Base-by-base conservation (phyloP, 2,329 filamentous ascomycete genomes). In the Fusarium foetens region DNA sequence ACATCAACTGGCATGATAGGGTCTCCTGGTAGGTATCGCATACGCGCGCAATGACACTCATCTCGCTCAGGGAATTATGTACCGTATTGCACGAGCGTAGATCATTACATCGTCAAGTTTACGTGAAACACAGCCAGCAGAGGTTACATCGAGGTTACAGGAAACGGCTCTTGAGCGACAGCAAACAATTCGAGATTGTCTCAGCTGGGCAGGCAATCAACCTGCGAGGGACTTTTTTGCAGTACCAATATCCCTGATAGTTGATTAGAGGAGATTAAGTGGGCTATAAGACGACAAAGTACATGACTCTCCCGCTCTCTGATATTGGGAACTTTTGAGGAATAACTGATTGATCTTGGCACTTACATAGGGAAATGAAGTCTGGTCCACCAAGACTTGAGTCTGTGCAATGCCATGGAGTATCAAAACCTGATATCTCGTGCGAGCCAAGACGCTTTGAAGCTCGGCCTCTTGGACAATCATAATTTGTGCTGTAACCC, bases 141-240 rank as follows among this genome's bases (percentile, higher is more conserved):
- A 63, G 42, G 71, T 70, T 63, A 68, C 61, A 70, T 70, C 29
- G 31, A 65, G 54, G 68, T 66, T 64, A 73, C 64, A 58, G 55
- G 48, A 76, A 76, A 75, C 74, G 74, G 71, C 61, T 53, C 75
- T 72, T 76, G 74, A 64, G 57, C 62, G 59, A 76, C 74, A 55
- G 48, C 74, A 76, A 76, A 76, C 72, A 74, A 41, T 59, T 70
- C 33, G 38, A 72, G 58, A 49, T 45, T 74, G 69, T 75, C 70
- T 70, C 61, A 68, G 59, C 60, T 68, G 46, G 31, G 13, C 17
- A 58, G 33, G 31, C 45, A 63, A 54, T 27, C 31, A 46, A 46
- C 11, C 29, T 35, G n/a, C 41, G 35, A 60, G 38, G 55, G 61
- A 61, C 61, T 63, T 51, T 60, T 61, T 52, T 3, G 21, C 33